Evolutionary conservation across 108 stramenopile genomes (phyloP), one percentile per base, ranked within the genome.

Genomic region (Cyclotella sp.): DNA sequence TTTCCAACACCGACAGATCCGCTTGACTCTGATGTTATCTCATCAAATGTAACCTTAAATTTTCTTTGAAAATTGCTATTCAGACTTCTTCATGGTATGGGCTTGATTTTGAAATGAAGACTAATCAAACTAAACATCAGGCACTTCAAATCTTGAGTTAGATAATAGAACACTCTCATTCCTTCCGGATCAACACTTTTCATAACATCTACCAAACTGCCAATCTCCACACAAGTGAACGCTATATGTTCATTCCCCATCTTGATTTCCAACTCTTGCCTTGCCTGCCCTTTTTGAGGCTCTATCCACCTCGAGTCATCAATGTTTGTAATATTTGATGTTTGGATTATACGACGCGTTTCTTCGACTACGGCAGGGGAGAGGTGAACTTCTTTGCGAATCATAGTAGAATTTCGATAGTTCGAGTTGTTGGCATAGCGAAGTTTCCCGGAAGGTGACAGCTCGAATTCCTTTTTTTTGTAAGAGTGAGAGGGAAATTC

Each of bases 381-480:
- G 0, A 96, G 73, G 54, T 55, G 82, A 13, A 93, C 93, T 76
- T 96, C 92, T 79, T 93, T 89, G 27, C 92, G 89, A 75, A 97
- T 96, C 89, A 95, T 93, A 5, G 85, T 77, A 0, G 73, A 46
- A 60, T 84, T 92, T 70, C 90, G 91, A 71, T 95, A 95, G 79
- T 91, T 92, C 49, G 89, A 88, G 66, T 94, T 93, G 79, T 97
- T 97, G 47, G 94, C 93, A 63, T 97, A 97, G 18, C 93, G 79
- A 30, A 97, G 81, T 68, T 89, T 90, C 18, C 97, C 97, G 40
- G 63, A 79, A n/a, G 89, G 88, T 13, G 73, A 78, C 28, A 96
- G 79, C 61, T 95, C 93, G 60, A 97, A 94, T 82, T 97, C 95
- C 68, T 69, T 27, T 39, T 41, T 9, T 24, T 57, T 44, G 49